Evolutionary conservation across 208 protist genomes (phyloP), one percentile per base, ranked within the genome.

Genomic region (Crithidia fasciculata): DNA sequence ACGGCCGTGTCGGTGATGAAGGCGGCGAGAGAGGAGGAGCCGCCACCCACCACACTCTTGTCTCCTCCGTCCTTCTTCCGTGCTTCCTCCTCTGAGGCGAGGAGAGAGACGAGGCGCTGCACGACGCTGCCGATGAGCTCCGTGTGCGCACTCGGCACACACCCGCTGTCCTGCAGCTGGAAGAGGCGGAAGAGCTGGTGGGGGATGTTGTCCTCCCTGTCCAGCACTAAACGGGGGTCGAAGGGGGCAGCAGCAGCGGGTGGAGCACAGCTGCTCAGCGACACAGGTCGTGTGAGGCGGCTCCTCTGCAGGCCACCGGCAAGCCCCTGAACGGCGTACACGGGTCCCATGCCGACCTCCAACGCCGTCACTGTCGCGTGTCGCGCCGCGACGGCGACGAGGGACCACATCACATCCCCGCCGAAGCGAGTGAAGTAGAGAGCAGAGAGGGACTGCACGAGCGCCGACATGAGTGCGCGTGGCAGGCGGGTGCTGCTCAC

Each of bases 1-100:
- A 74, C 16, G 16, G 76, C 69, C 10, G 83, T 77, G 28, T 92
- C 90, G 6, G 56, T 39, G 56, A 90, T 78, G 50, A 91, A 88
- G 5, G 69, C 19, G 12, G 58, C 37, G 18, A 90, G 65, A 2
- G 47, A n/a, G 19, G 36, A 55, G 43, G 12, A 13, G 12, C 45
- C 12, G 45, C 12, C 45, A 49, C 45, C 45, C 19, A 44, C 8
- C 8, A 15, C 54, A 36, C 8, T 52, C 40, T 13, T 63, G 8
- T 6, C n/a, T 16, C 43, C 47, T 45, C 8, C 12, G 7, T 47
- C 43, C 36, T 3, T n/a, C 64, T 2, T 28, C 43, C 5, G n/a
- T 19, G 18, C 40, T 5, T 60, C 60, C n/a, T 73, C 68, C 18
- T 39, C 74, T 5, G 66, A 59, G 7, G 68, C 74, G 36, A 80